Percentiles rank a stretch among this genome's conserved stretches.
phyloP scores from a whole-genome alignment of 2,329 filamentous ascomycete species.

The Scedosporium dehoogii region DNA sequence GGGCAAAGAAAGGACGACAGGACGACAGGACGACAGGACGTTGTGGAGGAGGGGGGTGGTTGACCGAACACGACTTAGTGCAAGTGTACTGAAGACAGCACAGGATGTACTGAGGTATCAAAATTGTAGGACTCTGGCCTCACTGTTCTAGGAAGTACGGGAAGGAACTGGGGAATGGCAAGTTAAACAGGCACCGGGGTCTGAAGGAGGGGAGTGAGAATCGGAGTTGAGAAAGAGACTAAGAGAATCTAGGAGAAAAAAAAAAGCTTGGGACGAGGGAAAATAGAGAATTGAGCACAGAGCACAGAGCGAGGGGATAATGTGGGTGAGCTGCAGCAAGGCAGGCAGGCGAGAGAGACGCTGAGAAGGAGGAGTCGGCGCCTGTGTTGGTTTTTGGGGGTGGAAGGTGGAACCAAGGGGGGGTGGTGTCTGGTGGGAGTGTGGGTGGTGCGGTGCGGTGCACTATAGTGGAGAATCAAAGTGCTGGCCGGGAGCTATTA shows the following conservation, averaged over 20 bases:
- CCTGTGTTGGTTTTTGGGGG: neutral
- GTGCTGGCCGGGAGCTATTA: too few species aligned
- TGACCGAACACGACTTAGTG: neutral
- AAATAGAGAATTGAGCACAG: neutral
- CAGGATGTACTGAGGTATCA: neutral
- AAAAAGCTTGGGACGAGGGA: neutral
- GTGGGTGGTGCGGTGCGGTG: neutral
- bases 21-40: neutral
- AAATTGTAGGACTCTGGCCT: too few species aligned
- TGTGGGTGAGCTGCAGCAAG: neutral
- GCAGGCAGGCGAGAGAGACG: neutral
- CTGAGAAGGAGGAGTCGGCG: neutral
- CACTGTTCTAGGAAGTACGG: neutral
- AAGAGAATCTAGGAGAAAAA: neutral
- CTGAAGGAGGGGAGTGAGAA: neutral
- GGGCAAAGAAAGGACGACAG: neutral
- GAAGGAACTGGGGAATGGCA: neutral
- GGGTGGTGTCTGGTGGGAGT: neutral
- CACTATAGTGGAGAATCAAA: neutral
- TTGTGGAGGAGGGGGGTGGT: neutral
- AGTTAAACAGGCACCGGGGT: neutral
- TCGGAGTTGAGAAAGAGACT: neutral
- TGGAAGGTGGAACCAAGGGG: neutral
- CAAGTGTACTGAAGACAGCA: neutral
- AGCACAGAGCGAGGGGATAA: neutral